Percentiles rank a stretch among this genome's conserved stretches.
These are phyloP conservation scores for Fraxinus cuspidata DNA, from an alignment of 257 asterid genomes.

Conservation along the genomic window DNA sequence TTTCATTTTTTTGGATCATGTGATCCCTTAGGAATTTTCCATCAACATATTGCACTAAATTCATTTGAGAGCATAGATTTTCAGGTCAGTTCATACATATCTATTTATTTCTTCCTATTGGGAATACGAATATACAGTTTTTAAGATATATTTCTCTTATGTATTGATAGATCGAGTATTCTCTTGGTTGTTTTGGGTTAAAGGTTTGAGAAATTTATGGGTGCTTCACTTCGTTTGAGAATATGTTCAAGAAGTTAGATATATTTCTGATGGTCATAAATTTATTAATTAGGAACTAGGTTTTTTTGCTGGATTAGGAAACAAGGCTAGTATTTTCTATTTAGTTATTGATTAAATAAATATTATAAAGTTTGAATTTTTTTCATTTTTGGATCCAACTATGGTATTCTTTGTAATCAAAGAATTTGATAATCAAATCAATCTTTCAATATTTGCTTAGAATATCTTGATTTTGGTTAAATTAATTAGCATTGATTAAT, in stretches of 20 bases:
- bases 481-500: no score
- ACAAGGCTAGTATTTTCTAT: no score
- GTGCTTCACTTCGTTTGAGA: no score
- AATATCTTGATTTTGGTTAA: neutral
- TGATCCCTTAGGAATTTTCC: conserved; percentile 63
- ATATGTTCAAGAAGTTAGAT: no score
- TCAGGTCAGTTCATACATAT: conserved; percentile 22
- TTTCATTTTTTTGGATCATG: conserved; percentile 37
- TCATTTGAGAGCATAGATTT: conserved; percentile 6
- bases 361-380: no score
- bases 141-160: neutral
- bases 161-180: neutral
- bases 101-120: neutral
- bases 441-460: neutral
- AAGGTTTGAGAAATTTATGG: neutral
- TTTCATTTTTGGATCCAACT: no score
- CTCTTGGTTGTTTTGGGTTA: neutral
- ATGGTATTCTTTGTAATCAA: neutral
- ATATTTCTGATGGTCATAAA: no score
- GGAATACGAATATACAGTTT: neutral
- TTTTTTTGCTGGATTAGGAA: no score
- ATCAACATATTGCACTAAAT: conserved; percentile 26
- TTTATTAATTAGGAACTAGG: no score
- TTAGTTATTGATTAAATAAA: neutral
- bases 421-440: neutral